Evolutionary conservation across 805 yeast species (phyloP).

Genomic region (Metschnikowia dekortorum): DNA sequence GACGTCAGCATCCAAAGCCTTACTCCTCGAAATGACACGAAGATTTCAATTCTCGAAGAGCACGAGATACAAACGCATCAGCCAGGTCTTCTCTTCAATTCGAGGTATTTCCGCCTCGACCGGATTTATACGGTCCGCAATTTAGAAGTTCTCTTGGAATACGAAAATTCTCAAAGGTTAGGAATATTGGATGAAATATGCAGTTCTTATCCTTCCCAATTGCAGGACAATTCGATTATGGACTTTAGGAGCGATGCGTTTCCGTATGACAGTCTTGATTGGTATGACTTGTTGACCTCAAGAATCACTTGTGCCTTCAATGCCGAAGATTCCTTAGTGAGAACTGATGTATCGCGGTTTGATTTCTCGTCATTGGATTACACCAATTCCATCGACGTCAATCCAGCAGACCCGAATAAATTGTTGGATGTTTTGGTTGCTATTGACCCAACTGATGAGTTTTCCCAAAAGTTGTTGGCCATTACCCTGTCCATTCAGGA

Average conservation of each 20-base stretch:
- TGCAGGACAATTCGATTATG: slow-evolving; percentile 11
- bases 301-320: slow-evolving; percentile 42
- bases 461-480: slow-evolving; percentile 58
- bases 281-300: slow-evolving; percentile 46
- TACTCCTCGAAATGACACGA: slow-evolving; percentile 1
- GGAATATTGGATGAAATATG: slow-evolving; percentile 25
- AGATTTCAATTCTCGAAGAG: slow-evolving; percentile 21
- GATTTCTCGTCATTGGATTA: slow-evolving; percentile 36
- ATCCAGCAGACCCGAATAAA: slow-evolving; percentile 21
- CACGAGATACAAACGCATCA: slow-evolving; percentile 30
- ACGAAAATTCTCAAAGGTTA: slow-evolving; percentile 47
- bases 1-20: slow-evolving; percentile 10
- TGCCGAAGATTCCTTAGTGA: slow-evolving; percentile 36
- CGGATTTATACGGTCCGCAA: slow-evolving; percentile 21
- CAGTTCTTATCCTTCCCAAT: slow-evolving; percentile 23
- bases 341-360: slow-evolving; percentile 43
- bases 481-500: slow-evolving; percentile 38
- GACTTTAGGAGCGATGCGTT: slow-evolving; percentile 15
- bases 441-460: slow-evolving; percentile 69
- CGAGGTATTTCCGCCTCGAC: slow-evolving; percentile 43
- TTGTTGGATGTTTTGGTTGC: slow-evolving; percentile 54
- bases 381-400: slow-evolving; percentile 24
- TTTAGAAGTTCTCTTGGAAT: slow-evolving; percentile 37
- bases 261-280: slow-evolving; percentile 28
- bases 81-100: slow-evolving; percentile 47